Conservation (phyloP, 2,329 filamentous ascomycete genomes). For the Fonsecaea multimorphosa region DNA sequence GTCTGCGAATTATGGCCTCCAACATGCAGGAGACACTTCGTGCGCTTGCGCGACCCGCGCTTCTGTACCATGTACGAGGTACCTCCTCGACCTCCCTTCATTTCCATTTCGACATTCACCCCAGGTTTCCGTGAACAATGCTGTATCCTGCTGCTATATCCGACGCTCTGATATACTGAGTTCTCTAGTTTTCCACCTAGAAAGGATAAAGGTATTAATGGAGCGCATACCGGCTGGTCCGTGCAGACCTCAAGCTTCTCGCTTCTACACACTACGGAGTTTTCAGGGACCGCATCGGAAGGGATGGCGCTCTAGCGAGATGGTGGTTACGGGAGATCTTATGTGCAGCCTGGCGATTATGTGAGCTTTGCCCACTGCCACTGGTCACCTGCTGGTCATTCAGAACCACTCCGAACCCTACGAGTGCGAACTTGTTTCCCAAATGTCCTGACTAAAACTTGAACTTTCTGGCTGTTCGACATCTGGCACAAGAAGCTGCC, state of each 20-base stretch:
- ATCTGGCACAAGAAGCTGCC: not conserved
- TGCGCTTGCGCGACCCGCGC: too few species aligned
- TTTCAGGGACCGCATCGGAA: not conserved
- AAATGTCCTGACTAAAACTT: not conserved
- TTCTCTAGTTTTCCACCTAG: not conserved
- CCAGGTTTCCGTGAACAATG: not conserved
- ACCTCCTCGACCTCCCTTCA: not conserved
- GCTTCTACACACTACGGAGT: not conserved
- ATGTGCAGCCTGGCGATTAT: constrained; percentile 7
- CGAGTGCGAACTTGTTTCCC: not conserved
- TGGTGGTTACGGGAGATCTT: not conserved
- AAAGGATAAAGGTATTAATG: not conserved
- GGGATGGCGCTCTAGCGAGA: not conserved
- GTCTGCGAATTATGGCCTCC: not conserved
- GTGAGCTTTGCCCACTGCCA: constrained; percentile 11
- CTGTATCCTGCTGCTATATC: not conserved
- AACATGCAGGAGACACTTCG: not conserved
- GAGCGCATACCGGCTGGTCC: not conserved
- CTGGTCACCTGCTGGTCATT: too few species aligned
- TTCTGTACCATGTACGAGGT: too few species aligned
- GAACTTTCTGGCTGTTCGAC: too few species aligned
- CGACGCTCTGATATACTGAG: not conserved
- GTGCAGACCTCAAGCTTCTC: not conserved
- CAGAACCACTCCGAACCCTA: too few species aligned
- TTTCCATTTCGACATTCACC: not conserved